Percentiles rank a stretch among this genome's conserved stretches.
Conservation (phyloP, 148 eudicot species). For the Chenopodium suecicum region DNA sequence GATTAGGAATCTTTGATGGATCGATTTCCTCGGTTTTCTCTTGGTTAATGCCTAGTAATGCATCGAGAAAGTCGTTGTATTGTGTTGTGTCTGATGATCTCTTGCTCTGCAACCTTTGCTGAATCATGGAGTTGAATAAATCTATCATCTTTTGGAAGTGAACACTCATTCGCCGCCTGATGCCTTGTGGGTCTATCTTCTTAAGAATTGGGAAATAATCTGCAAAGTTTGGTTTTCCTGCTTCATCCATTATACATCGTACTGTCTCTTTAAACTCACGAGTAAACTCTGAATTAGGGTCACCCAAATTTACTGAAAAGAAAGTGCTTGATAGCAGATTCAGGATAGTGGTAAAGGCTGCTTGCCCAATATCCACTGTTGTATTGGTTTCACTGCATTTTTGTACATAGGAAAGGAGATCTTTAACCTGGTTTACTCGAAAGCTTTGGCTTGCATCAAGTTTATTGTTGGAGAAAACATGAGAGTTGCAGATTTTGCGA, state of each 20-base stretch:
- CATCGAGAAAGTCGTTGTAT: slow-evolving; percentile 26
- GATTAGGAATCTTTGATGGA: slow-evolving; percentile 28
- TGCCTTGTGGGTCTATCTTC: slow-evolving; percentile 30
- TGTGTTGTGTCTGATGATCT: background rate
- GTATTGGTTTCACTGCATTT: slow-evolving; percentile 26
- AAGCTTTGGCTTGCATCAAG: slow-evolving; percentile 31
- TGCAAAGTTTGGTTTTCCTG: slow-evolving; percentile 38
- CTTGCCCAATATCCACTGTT: slow-evolving; percentile 35
- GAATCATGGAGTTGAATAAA: slow-evolving; percentile 29
- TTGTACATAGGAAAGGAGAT: slow-evolving; percentile 23
- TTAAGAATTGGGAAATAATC: slow-evolving; percentile 35
- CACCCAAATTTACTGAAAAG: slow-evolving; percentile 35
- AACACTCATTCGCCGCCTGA: slow-evolving; percentile 15
- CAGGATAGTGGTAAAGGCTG: slow-evolving; percentile 29
- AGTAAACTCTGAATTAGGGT: slow-evolving; percentile 14
- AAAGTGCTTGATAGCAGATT: slow-evolving; percentile 39
- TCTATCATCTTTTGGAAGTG: slow-evolving; percentile 28
- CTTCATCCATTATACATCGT: slow-evolving; percentile 33
- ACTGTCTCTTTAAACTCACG: slow-evolving; percentile 20
- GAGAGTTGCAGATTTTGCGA: slow-evolving; percentile 35
- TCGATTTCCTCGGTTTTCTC: slow-evolving; percentile 25
- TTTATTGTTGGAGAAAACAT: slow-evolving; percentile 29
- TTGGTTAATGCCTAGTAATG: slow-evolving; percentile 23
- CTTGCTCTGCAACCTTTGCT: slow-evolving; percentile 18
- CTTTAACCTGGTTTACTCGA: slow-evolving; percentile 20